phyloP scores from a whole-genome alignment of 495 filamentous ascomycete species.

The Aspergillus cavernicola region DNA sequence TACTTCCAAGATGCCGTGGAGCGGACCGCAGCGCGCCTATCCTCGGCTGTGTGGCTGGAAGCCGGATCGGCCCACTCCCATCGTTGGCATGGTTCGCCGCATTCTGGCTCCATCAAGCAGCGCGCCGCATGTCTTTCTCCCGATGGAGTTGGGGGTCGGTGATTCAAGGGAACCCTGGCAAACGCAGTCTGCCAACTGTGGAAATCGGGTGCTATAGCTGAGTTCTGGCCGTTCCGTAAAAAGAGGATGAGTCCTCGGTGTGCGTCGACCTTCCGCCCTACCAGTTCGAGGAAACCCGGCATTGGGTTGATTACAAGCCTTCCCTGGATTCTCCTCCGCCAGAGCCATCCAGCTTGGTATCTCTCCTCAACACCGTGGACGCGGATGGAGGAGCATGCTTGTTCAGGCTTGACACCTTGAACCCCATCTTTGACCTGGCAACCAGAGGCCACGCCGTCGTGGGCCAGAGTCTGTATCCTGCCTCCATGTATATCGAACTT shows the following conservation, averaged over 20 bases:
- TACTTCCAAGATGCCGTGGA: too few species aligned
- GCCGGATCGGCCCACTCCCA: constrained; percentile 48
- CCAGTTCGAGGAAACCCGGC: constrained; percentile 43
- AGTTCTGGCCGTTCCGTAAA: constrained; percentile 45
- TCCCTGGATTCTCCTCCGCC: neutral
- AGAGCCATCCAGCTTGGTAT: neutral
- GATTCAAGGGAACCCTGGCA: constrained; percentile 24
- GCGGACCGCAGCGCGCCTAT: too few species aligned
- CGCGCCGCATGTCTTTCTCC: constrained; percentile 43
- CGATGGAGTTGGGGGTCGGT: constrained; percentile 31
- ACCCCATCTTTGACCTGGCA: neutral
- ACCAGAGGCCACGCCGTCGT: neutral
- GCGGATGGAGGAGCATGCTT: neutral
- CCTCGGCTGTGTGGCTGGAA: constrained; percentile 51
- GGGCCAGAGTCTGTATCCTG: neutral
- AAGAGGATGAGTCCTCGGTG: constrained; percentile 35
- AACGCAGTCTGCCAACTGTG: constrained; percentile 44
- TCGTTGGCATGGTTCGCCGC: too few species aligned
- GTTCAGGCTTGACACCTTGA: neutral
- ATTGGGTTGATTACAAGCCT: constrained; percentile 31
- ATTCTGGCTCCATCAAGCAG: constrained; percentile 37
- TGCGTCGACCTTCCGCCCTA: constrained; percentile 45
- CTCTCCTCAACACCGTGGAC: neutral
- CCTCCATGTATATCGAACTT: neutral
- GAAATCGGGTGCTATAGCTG: constrained; percentile 32